Conservation (phyloP, 768 basidiomycete genomes). For the Neoboletus magnificus region DNA sequence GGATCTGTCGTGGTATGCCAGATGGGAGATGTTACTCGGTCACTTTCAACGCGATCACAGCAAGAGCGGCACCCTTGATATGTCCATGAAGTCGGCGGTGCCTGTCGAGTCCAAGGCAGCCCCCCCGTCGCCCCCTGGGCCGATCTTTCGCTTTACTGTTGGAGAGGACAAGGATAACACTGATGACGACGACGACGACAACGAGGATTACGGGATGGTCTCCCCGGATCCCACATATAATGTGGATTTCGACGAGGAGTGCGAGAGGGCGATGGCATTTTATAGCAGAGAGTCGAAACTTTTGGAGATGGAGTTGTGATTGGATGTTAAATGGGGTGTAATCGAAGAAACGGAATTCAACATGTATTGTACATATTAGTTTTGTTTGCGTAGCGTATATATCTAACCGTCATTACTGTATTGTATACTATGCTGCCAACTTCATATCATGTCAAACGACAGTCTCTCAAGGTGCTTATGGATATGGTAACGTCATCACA, state of each 20-base stretch:
- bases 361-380: constrained; percentile 13
- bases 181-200: constrained; percentile 25
- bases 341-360: neutral
- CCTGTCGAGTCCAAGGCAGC: neutral
- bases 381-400: constrained; percentile 13
- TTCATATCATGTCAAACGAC: neutral
- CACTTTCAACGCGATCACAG: constrained; percentile 35
- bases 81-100: neutral
- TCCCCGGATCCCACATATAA: constrained; percentile 16
- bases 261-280: constrained; percentile 25
- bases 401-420: constrained; percentile 16
- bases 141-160: constrained; percentile 20
- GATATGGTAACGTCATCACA: too few relatives aligned
- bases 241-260: constrained; percentile 25
- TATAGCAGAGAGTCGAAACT: constrained; percentile 13
- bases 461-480: neutral
- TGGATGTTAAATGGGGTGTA: neutral
- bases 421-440: constrained; percentile 10
- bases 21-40: constrained; percentile 51
- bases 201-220: constrained; percentile 28
- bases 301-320: neutral
- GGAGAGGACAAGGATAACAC: constrained; percentile 21
- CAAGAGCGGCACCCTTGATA: constrained; percentile 3
- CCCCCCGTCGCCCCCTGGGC: neutral
- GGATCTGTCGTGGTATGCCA: constrained; percentile 50